Conservation (phyloP, 495 filamentous ascomycete genomes). For the Tuber borchii region DNA sequence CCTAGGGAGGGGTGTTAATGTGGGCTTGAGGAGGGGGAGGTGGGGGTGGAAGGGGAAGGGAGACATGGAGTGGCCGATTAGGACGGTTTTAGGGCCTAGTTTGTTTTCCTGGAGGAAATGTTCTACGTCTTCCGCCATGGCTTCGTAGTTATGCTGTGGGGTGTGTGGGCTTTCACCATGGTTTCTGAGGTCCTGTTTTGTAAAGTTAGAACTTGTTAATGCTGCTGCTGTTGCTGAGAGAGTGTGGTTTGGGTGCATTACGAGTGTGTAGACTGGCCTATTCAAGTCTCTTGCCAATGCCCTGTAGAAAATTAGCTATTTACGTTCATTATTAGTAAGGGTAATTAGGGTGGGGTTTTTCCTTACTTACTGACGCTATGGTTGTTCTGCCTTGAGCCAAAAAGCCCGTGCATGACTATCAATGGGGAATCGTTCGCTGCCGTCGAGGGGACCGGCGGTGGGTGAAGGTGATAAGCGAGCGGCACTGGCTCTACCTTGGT, state of each 20-base stretch:
- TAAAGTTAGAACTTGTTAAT: not conserved
- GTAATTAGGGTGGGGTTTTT: slow-evolving; percentile 6
- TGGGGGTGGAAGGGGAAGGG: slow-evolving; percentile 21
- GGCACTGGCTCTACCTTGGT: slow-evolving; percentile 42
- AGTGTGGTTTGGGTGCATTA: slow-evolving; percentile 46
- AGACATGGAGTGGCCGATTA: slow-evolving; percentile 95
- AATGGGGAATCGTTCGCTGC: slow-evolving; percentile 56
- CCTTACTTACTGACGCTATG: slow-evolving; percentile 92
- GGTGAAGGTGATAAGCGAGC: slow-evolving; percentile 56
- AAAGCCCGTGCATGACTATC: slow-evolving; percentile 86
- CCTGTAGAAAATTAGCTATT: slow-evolving; percentile 48
- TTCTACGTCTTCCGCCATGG: slow-evolving; percentile 81
- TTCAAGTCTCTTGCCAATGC: slow-evolving; percentile 74
- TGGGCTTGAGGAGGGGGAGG: not conserved
- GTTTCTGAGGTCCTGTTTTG: slow-evolving; percentile 74
- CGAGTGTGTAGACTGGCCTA: slow-evolving; percentile 74
- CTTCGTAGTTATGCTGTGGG: slow-evolving; percentile 67
- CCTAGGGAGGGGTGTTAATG: slow-evolving; percentile 46
- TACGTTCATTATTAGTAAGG: slow-evolving; percentile 1
- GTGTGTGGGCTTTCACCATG: slow-evolving; percentile 86
- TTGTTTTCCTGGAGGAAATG: slow-evolving; percentile 70
- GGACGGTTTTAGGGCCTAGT: slow-evolving; percentile 56
- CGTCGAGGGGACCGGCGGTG: slow-evolving; percentile 43
- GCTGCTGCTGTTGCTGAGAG: slow-evolving; percentile 9
- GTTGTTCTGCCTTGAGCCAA: slow-evolving; percentile 95